Conservation (phyloP, 2,329 filamentous ascomycete species). For the Cladosporium colombiae region DNA sequence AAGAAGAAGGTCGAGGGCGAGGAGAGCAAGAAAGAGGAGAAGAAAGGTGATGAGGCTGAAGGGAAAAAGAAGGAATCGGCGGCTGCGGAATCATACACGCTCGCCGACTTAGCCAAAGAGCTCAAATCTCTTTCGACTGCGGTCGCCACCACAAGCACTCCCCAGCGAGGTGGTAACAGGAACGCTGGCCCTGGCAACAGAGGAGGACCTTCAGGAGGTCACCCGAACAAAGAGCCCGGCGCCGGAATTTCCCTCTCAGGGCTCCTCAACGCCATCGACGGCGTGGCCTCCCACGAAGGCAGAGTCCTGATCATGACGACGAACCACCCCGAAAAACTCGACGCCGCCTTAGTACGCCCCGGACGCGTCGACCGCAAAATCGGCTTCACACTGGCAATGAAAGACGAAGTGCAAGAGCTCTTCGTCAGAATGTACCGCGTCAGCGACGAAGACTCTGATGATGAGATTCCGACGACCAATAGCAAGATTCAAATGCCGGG, state of each 20-base stretch:
- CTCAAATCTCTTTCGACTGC: neutral
- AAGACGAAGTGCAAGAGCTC: constrained; percentile 44
- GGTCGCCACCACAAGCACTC: neutral
- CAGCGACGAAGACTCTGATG: constrained; percentile 24
- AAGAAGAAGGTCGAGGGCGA: constrained; percentile 31
- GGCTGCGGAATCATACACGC: constrained; percentile 31
- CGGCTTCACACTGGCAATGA: constrained; percentile 54
- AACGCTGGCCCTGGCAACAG: neutral
- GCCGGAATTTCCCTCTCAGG: constrained; percentile 76
- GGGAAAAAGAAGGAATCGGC: neutral
- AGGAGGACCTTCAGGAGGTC: constrained; percentile 1
- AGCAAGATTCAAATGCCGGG: neutral
- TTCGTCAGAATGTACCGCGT: constrained; percentile 43
- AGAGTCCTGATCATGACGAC: constrained; percentile 81
- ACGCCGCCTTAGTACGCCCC: constrained; percentile 66
- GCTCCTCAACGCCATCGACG: constrained; percentile 80
- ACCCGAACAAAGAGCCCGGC: constrained; percentile 25
- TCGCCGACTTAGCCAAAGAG: constrained; percentile 30
- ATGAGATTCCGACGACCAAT: neutral
- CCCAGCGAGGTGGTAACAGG: neutral
- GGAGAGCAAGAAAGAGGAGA: constrained; percentile 22
- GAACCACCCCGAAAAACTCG: constrained; percentile 72
- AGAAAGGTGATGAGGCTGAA: constrained; percentile 21
- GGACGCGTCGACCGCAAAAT: constrained; percentile 71
- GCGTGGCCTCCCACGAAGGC: constrained; percentile 76